Percentiles rank a stretch among this genome's conserved stretches.
Evolutionary conservation across 2,329 filamentous ascomycete species (phyloP).

Genomic region (Camptophora hylomeconis): DNA sequence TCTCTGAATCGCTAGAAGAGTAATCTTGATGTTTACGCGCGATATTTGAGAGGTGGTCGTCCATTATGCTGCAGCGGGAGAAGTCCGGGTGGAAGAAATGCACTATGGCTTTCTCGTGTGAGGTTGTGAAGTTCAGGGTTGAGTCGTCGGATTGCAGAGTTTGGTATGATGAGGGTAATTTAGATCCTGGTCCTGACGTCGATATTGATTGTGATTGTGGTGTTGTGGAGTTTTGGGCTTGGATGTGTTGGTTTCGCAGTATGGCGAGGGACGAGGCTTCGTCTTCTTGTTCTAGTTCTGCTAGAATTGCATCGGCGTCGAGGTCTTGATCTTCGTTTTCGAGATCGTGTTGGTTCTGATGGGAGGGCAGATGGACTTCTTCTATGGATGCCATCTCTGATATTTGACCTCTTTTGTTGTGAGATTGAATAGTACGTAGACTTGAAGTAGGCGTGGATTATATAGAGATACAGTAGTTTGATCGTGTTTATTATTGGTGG

Average conservation of each 20-base stretch:
- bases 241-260: constrained; percentile 46
- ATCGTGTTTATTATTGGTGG: no score
- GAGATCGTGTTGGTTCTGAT: no score
- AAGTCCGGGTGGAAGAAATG: constrained; percentile 56
- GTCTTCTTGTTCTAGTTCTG: constrained; percentile 40
- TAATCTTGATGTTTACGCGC: constrained; percentile 25
- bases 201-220: constrained; percentile 33
- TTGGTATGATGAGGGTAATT: constrained; percentile 31
- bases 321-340: constrained; percentile 36
- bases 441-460: no score
- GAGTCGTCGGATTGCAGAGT: constrained; percentile 39
- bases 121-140: constrained; percentile 48
- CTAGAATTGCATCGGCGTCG: constrained; percentile 48
- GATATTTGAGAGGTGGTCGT: constrained; percentile 40
- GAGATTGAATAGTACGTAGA: no score
- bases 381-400: no score
- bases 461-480: no score
- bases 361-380: no score
- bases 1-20: constrained; percentile 20
- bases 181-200: constrained; percentile 31
- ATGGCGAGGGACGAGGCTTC: constrained; percentile 43
- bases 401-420: no score
- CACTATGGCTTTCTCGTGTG: constrained; percentile 43
- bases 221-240: constrained; percentile 41
- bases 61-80: constrained; percentile 48